Evolutionary conservation across 345 rosid species (phyloP).

Genomic region (Eucalyptus virginea): DNA sequence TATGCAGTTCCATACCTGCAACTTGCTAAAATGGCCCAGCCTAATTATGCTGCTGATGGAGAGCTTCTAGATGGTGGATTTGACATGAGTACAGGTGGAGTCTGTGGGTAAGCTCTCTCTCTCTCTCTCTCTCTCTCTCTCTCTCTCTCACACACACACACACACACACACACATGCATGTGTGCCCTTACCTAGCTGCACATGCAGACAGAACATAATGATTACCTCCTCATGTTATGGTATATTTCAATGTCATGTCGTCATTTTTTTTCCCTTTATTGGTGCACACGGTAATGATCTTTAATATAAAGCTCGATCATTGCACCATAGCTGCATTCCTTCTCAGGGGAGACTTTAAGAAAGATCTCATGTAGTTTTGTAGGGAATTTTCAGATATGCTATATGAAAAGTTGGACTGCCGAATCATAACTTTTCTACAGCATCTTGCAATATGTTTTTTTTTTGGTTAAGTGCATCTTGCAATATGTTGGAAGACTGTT

Average conservation of each 20-base stretch:
- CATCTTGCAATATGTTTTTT: too few relatives aligned
- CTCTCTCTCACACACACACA: too few relatives aligned
- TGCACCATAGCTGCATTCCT: background rate
- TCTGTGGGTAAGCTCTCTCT: slow-evolving; percentile 55
- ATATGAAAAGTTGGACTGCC: background rate
- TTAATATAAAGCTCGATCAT: background rate
- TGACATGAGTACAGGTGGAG: slow-evolving; percentile 84
- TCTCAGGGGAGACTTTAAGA: background rate
- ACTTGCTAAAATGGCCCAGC: slow-evolving; percentile 67
- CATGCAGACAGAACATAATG: background rate
- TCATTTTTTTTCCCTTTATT: background rate
- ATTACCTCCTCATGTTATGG: background rate
- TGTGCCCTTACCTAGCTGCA: background rate
- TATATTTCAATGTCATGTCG: background rate
- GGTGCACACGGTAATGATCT: background rate
- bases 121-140: background rate
- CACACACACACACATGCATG: background rate
- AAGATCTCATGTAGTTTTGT: background rate
- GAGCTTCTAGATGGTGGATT: slow-evolving; percentile 86
- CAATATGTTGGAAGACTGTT: background rate
- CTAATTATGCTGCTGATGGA: slow-evolving; percentile 59
- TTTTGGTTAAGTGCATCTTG: too few relatives aligned
- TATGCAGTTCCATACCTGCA: slow-evolving; percentile 64
- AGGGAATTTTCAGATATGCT: background rate
- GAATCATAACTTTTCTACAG: background rate